These are phyloP conservation scores for Olyra latifolia DNA, from an alignment of 176 grass and related monocot genomes.

Conservation along the genomic window DNA sequence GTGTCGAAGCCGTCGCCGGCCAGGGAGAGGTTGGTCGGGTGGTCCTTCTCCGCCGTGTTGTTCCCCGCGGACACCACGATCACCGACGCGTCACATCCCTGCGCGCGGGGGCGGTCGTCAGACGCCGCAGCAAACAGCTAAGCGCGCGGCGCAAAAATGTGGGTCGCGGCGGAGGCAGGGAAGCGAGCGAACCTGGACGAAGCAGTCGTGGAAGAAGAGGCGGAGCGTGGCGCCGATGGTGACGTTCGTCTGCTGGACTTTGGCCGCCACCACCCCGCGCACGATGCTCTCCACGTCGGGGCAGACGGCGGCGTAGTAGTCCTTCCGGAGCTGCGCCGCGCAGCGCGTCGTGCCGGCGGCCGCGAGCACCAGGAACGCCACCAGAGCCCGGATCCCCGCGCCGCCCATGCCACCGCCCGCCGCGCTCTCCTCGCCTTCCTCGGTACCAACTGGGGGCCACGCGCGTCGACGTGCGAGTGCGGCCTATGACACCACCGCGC, in stretches of 20 bases:
- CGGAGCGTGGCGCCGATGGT: conserved; percentile 71
- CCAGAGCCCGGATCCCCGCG: conserved; percentile 32
- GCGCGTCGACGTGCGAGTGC: background rate
- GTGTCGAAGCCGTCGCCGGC: conserved; percentile 97
- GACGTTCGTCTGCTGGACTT: conserved; percentile 53
- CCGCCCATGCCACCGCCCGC: conserved; percentile 34
- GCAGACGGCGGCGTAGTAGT: conserved; percentile 71
- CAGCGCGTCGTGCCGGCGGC: background rate
- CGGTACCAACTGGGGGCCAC: background rate
- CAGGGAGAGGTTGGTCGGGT: conserved; percentile 69
- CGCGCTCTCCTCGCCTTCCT: background rate
- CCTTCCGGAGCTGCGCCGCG: conserved; percentile 47
- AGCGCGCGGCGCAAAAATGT: background rate
- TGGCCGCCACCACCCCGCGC: conserved; percentile 54
- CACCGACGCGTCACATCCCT: conserved; percentile 93
- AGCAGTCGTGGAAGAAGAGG: conserved; percentile 97
- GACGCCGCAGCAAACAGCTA: background rate
- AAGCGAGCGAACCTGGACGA: conserved; percentile 53
- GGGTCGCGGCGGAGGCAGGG: background rate
- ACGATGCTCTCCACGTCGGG: conserved; percentile 76
- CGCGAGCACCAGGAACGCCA: conserved; percentile 18
- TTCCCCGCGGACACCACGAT: conserved; percentile 66
- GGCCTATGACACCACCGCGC: background rate
- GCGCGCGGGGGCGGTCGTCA: background rate
- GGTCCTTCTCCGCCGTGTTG: conserved; percentile 95